A percentile compares a stretch with the other conserved stretches of the same genome.
Evolutionary conservation across 2,329 filamentous ascomycete species (phyloP).

Genomic region (Ophiosphaerella herpotricha): DNA sequence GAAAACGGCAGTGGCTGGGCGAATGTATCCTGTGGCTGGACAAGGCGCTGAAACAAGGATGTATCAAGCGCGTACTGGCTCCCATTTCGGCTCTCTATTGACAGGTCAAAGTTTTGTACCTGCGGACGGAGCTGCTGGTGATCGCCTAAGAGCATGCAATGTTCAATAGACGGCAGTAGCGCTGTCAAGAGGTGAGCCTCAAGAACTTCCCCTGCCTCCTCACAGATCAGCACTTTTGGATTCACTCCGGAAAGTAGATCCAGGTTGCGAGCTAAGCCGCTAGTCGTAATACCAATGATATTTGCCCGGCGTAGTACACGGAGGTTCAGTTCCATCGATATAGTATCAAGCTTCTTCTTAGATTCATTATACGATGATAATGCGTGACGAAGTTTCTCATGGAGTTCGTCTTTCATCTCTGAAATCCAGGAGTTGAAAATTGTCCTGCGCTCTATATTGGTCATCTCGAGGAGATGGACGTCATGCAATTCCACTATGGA

Average conservation of each 20-base stretch:
- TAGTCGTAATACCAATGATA: constrained; percentile 65
- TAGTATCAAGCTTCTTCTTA: constrained; percentile 14
- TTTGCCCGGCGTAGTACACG: constrained; percentile 49
- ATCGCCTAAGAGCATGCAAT: constrained; percentile 36
- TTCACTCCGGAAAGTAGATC: constrained; percentile 54
- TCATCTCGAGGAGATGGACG: constrained; percentile 10
- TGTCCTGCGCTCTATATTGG: constrained; percentile 10
- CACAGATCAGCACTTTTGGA: constrained; percentile 66
- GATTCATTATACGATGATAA: constrained; percentile 1
- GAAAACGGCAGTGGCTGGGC: constrained; percentile 26
- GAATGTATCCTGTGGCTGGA: constrained; percentile 2
- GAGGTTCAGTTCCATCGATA: constrained; percentile 44
- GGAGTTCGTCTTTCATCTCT: constrained; percentile 17
- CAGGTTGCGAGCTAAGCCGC: constrained; percentile 61
- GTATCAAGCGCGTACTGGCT: too few relatives aligned
- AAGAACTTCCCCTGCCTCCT: constrained; percentile 71
- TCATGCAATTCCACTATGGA: not conserved
- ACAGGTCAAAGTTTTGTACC: too few relatives aligned
- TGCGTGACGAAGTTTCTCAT: constrained; percentile 11
- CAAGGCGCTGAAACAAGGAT: too few relatives aligned
- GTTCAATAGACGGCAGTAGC: constrained; percentile 63
- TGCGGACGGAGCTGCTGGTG: too few relatives aligned
- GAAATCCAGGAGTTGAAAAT: constrained; percentile 19
- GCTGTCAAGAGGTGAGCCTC: constrained; percentile 66
- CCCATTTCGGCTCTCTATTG: too few relatives aligned